Conservation (phyloP, 108 stramenopile genomes). For the Fragilaria crotonensis region DNA sequence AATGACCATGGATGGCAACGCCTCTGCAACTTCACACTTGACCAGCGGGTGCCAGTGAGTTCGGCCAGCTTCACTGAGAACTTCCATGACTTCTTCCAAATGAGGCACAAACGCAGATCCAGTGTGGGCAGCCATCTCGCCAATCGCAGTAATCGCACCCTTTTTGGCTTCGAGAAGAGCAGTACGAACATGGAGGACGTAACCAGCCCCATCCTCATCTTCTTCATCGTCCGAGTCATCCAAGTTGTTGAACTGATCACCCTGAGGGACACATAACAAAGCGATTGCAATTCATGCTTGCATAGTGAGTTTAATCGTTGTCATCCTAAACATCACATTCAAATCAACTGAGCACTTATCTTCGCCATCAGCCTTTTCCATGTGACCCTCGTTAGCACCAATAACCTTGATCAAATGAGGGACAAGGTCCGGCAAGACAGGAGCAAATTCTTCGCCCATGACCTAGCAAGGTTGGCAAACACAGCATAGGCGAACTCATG, state of each 20-base stretch:
- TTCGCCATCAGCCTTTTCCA: no score
- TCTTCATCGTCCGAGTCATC: slow-evolving; percentile 91
- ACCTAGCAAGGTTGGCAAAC: slow-evolving; percentile 93
- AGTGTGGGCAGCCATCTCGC: slow-evolving; percentile 90
- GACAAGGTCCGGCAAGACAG: slow-evolving; percentile 80
- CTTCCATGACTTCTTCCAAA: slow-evolving; percentile 71
- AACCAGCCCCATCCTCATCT: slow-evolving; percentile 66
- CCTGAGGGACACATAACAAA: slow-evolving; percentile 35
- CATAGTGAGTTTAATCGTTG: no score
- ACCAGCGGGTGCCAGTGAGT: slow-evolving; percentile 95
- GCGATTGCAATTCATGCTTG: slow-evolving; percentile 47
- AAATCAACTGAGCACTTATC: no score
- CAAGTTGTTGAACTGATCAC: slow-evolving; percentile 55
- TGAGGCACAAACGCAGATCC: slow-evolving; percentile 80
- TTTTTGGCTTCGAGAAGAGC: slow-evolving; percentile 94
- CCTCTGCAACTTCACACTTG: slow-evolving; percentile 74
- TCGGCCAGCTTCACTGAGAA: slow-evolving; percentile 62
- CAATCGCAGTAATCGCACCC: slow-evolving; percentile 93
- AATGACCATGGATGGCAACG: slow-evolving; percentile 66
- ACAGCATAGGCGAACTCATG: slow-evolving; percentile 95
- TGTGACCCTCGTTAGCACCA: slow-evolving; percentile 73
- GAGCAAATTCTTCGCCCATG: slow-evolving; percentile 93
- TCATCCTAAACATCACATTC: no score
- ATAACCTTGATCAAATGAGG: slow-evolving; percentile 89
- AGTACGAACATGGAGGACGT: slow-evolving; percentile 85